These are phyloP conservation scores for Polychytrium aggregatum DNA, from an alignment of 192 early-diverging fungal genomes.

Conservation along the genomic window DNA sequence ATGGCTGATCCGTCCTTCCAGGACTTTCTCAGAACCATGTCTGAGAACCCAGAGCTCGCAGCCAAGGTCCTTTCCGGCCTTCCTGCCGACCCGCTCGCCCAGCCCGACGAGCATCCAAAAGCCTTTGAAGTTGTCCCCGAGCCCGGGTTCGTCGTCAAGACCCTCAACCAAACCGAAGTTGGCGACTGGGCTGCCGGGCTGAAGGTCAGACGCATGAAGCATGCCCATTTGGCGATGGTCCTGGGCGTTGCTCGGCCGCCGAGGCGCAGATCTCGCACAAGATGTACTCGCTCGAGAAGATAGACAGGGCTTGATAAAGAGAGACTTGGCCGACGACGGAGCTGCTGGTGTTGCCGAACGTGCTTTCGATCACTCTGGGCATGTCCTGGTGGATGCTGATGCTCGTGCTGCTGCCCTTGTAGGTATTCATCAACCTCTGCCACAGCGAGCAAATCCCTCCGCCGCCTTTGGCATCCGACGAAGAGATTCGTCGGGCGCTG, in stretches of 20 bases:
- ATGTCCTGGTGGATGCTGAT: constrained; percentile 1
- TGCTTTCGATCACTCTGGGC: too few relatives aligned
- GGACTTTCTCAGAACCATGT: too few relatives aligned
- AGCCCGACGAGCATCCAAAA: too few relatives aligned
- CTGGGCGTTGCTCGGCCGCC: too few relatives aligned
- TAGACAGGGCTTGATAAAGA: constrained; percentile 9
- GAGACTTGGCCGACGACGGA: constrained; percentile 6
- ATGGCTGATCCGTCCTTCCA: too few relatives aligned
- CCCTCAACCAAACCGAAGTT: constrained; percentile 13
- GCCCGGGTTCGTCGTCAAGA: constrained; percentile 47
- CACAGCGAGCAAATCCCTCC: constrained; percentile 39
- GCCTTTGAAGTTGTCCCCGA: constrained; percentile 34
- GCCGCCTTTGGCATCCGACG: constrained; percentile 42
- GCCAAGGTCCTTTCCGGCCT: too few relatives aligned
- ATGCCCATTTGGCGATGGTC: constrained; percentile 4
- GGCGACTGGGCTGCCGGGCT: constrained; percentile 17
- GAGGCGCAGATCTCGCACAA: too few relatives aligned
- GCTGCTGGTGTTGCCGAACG: too few relatives aligned
- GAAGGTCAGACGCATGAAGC: constrained; percentile 18
- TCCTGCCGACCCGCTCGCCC: too few relatives aligned
- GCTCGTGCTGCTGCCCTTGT: neutral
- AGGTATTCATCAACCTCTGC: constrained; percentile 59
- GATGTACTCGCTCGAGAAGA: constrained; percentile 19
- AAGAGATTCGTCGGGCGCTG: constrained; percentile 53
- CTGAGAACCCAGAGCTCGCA: too few relatives aligned